Base-by-base conservation (phyloP, 2,329 filamentous ascomycete genomes). In the Hymenoscyphus infarciens region DNA sequence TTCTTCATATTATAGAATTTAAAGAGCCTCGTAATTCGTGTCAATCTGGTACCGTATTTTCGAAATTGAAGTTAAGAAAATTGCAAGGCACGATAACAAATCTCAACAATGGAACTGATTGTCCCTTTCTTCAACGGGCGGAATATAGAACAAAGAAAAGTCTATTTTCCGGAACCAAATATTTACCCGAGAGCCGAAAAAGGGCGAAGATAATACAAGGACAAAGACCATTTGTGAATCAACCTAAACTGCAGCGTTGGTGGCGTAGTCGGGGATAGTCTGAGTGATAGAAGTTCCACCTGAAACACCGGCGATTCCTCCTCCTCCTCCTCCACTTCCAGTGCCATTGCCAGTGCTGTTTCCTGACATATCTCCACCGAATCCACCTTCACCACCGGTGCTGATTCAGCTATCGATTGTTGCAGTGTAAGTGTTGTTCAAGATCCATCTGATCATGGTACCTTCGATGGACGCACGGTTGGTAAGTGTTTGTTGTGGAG, bases 401-500 rank as follows among this genome's bases (percentile, higher is more conserved):
- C 29, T 31, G 7, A 31, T 31, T 31, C 29, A 3, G 7, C 29
- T 31, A 31, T 31, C 16, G 33, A 42, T 58, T 42, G 61, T 27
- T n/a, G 11, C 27, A 4, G 39, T 25, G 29, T 55, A 42, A 19
- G 56, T 58, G 57, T 65, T 65, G 70, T 84, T 78, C 7, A 79
- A 75, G 64, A 83, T 78, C 71, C 80, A 79, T 70, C 81, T 81
- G 57, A 87, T 81, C 10, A 82, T 78, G 15, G 80, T 78, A 55
- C 81, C 82, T 33, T 89, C 87, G 33, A 80, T 76, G 39, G 85
- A 68, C 1, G 87, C 86, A 67, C 85, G 82, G 16, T 78, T 77
- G 68, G 85, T 84, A 22, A 93, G 82, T 0, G 87, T 89, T 19
- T 84, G 90, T 60, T 91, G 84, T 0, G 90, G 90, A 1, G 88